Conservation (phyloP, 1,139 yeast genomes). For the Geotrichum europaeum region DNA sequence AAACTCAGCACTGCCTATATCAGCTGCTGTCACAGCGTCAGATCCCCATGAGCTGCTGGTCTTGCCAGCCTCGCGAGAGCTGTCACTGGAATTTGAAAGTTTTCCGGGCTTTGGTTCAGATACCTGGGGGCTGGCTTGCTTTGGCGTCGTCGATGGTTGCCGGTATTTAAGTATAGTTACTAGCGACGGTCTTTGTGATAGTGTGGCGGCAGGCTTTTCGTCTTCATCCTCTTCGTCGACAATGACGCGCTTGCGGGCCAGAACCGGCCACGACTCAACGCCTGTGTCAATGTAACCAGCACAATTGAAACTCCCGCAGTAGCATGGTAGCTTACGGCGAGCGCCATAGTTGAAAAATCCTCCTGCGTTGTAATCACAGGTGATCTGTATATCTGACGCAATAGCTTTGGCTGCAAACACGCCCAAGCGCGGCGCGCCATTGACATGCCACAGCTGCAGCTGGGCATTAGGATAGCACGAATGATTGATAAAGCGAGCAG, state of each 20-base stretch:
- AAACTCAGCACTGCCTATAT: not conserved
- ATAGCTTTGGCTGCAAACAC: conserved; percentile 37
- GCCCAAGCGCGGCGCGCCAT: conserved; percentile 38
- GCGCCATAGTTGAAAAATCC: not conserved
- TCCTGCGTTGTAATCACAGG: conserved; percentile 35
- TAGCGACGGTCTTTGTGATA: not conserved
- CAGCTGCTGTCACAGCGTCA: not conserved
- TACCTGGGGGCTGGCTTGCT: not conserved
- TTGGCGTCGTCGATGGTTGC: not conserved
- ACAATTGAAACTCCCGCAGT: not conserved
- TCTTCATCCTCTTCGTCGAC: conserved; percentile 2
- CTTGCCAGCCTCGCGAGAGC: not conserved
- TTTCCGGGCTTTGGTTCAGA: not conserved
- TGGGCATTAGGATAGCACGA: conserved; percentile 40
- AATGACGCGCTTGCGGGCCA: conserved; percentile 27
- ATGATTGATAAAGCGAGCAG: conserved; percentile 41
- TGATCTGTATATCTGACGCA: conserved; percentile 36
- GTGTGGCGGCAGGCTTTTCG: not conserved
- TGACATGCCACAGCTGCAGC: conserved; percentile 40
- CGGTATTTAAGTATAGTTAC: not conserved
- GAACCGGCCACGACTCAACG: conserved; percentile 36
- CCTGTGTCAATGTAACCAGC: not conserved
- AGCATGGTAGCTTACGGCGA: not conserved
- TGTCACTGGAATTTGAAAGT: not conserved
- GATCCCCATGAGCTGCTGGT: not conserved